Base-by-base conservation (phyloP, 2,329 filamentous ascomycete species). In the Paramyrothecium sp. region DNA sequence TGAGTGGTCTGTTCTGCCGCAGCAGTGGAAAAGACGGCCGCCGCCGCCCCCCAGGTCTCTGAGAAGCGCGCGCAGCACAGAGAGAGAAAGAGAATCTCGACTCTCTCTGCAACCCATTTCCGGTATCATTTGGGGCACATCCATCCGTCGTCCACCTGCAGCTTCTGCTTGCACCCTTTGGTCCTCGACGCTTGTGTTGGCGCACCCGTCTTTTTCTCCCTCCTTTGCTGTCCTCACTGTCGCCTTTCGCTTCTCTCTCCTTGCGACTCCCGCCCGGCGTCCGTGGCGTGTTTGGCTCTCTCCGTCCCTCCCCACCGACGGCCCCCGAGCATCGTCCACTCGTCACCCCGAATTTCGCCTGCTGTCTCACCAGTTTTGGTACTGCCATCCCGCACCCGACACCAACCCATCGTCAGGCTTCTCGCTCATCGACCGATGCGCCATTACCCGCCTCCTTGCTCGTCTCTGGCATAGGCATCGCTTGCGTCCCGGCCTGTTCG, bases 341-440 rank as follows among this genome's bases (percentile, higher is more conserved):
- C 30, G 49, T 51, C 49, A 51, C 51, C 51, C 51, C 23, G 47
- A 49, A 21, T 34, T 41, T 53, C n/a, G 51, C 26, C 33, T 38
- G 51, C 30, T 53, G 51, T 53, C 51, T 53, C 51, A 53, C 51
- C 51, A 53, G 23, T 33, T 51, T 49, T 51, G 49, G 49, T 23
- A 20, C 47, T 49, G 47, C 47, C 22, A 49, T 23, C 47, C 47
- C 47, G 47, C 19, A 49, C 22, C 20, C 19, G 41, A 17, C 41
- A 17, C 47, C 47, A 19, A 20, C 22, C 17, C 22, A 21, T 49
- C 47, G 16, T 20, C 47, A 49, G 19, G 47, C 22, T 20, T 21
- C 19, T 49, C 20, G 16, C 20, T 13, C 47, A n/a, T 44, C 38
- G 16, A 33, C 51, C 7, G 51, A 53, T 53, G 51, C 51, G 51